Evolutionary conservation across 108 stramenopile species (phyloP), one percentile per base, ranked within the genome.

Genomic region (Tribonema minus): DNA sequence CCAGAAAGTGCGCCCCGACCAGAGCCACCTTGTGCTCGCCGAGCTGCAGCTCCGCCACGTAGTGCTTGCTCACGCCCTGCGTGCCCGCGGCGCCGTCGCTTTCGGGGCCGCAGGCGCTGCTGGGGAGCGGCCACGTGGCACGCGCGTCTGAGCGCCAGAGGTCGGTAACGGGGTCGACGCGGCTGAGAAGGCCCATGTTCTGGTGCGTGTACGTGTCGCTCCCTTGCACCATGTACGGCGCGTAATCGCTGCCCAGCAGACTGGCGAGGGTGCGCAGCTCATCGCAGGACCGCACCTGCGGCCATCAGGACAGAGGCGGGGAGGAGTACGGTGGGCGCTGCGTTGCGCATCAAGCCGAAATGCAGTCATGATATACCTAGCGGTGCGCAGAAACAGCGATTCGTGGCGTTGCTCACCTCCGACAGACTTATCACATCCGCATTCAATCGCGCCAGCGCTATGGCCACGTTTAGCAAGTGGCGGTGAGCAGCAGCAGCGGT

Each of bases 131-230:
- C 0, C 26, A 37, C 0, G 38, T 23, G 29, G 1, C 3, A 20
- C 32, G 30, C 1, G 15, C 3, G 2, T 20, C 34, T 2, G 25
- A 26, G 20, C 67, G 29, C 2, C 34, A 20, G 1, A 67, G 67
- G 33, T 67, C 34, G n/a, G 26, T 40, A 26, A 34, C 30, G 38
- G 67, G 67, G 26, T 67, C 67, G 23, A 67, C 26, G 0, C 67
- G 67, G n/a, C 27, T 67, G 3, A 67, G 37, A 20, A 67, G 67
- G n/a, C 32, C 67, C 2, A 34, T 67, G 67, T 67, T 67, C 29
- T 67, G 67, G 15, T 20, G 15, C 9, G 46, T 54, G 46, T 54
- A 54, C 46, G 46, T 54, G 46, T 54, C 46, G 9, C 20, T 20
- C 9, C 46, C 46, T 9, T 54, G 15, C 46, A 54, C 46, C 46